A percentile compares a stretch with the other conserved stretches of the same genome.
Conservation (phyloP, 352 stramenopile species). For the Lagenidium giganteum region DNA sequence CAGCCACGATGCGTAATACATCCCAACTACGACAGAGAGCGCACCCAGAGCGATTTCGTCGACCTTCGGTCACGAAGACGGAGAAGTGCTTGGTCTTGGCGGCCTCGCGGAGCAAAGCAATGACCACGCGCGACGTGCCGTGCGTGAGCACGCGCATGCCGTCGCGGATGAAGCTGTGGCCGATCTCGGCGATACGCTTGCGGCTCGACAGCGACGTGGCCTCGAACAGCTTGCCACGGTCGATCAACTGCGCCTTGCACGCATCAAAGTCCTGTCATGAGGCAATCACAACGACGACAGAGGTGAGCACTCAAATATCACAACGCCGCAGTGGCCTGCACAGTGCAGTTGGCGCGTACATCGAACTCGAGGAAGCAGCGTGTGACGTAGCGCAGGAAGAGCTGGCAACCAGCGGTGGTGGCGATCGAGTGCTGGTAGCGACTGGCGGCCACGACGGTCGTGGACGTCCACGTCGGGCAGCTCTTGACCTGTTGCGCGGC, state of each 20-base stretch:
- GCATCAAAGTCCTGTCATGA: conserved; percentile 81
- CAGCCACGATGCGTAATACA: neutral
- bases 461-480: conserved; percentile 34
- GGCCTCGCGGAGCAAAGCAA: conserved; percentile 81
- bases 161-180: conserved; percentile 91
- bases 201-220: conserved; percentile 86
- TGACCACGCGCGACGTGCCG: conserved; percentile 88
- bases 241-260: conserved; percentile 84
- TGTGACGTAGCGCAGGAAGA: conserved; percentile 92
- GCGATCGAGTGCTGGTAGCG: conserved; percentile 78
- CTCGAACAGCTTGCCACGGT: conserved; percentile 88
- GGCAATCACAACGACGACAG: too few relatives aligned
- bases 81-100: conserved; percentile 89
- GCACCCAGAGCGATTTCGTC: conserved; percentile 84
- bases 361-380: conserved; percentile 83
- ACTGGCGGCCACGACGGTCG: conserved; percentile 13
- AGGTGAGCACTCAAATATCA: too few relatives aligned
- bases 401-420: conserved; percentile 81
- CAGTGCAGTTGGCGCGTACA: too few relatives aligned
- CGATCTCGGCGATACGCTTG: conserved; percentile 88
- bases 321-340: too few relatives aligned
- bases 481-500: conserved; percentile 55
- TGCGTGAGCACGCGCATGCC: conserved; percentile 90
- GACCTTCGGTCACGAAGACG: conserved; percentile 90
- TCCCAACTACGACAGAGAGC: neutral